phyloP scores from a whole-genome alignment of 345 rosid genomes.

The Xanthoceras sorbifolium region DNA sequence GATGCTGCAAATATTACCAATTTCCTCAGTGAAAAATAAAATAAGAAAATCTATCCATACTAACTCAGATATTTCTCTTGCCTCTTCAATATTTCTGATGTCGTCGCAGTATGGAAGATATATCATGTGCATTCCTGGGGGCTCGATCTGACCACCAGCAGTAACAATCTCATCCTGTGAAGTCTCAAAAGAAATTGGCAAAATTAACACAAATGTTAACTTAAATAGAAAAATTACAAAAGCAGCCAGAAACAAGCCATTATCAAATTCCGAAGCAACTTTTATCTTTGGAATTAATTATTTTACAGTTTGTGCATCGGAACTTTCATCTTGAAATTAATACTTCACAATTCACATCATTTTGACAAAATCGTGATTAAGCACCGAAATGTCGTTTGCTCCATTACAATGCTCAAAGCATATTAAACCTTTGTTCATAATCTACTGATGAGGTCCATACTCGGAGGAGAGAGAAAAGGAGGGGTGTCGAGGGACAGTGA shows the following conservation, averaged over 20 bases:
- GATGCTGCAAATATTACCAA: slow-evolving; percentile 50
- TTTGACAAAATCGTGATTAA: background rate
- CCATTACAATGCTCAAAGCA: background rate
- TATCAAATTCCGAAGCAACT: background rate
- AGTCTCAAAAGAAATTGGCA: slow-evolving; percentile 19
- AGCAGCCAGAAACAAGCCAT: background rate
- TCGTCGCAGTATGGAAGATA: slow-evolving; percentile 92
- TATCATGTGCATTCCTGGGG: slow-evolving; percentile 96
- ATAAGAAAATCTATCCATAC: slow-evolving; percentile 16
- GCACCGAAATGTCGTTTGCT: background rate
- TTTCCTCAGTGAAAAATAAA: slow-evolving; percentile 22
- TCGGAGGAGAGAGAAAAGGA: too few species aligned
- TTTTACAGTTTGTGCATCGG: background rate
- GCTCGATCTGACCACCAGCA: slow-evolving; percentile 83
- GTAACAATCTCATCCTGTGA: slow-evolving; percentile 74
- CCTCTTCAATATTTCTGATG: slow-evolving; percentile 84
- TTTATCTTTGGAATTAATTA: slow-evolving; percentile 1
- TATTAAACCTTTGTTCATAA: background rate
- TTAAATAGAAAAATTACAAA: slow-evolving; percentile 5
- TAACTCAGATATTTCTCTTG: slow-evolving; percentile 33
- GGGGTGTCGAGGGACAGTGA: too few species aligned
- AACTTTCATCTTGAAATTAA: background rate
- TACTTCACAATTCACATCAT: background rate
- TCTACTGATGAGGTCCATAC: too few species aligned
- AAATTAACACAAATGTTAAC: background rate